Percentiles rank a stretch among this genome's conserved stretches.
phyloP scores from a whole-genome alignment of 495 filamentous ascomycete genomes.

The Aspergillus leporis region DNA sequence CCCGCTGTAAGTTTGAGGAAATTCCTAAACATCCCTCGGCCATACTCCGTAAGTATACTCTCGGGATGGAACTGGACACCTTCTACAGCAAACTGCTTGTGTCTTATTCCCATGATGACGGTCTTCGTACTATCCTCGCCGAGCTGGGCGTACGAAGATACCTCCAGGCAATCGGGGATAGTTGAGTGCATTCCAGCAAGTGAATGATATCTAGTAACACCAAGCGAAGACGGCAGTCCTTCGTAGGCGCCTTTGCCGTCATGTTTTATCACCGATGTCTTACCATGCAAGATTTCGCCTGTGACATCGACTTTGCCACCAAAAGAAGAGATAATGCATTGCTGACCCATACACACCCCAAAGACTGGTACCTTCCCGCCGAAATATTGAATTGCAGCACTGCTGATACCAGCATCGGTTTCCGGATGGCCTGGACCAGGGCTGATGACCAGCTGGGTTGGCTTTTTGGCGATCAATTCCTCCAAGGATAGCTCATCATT shows the following conservation, averaged over 20 bases:
- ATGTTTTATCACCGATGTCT: constrained; percentile 87
- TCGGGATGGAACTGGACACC: constrained; percentile 98
- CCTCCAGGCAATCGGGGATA: constrained; percentile 82
- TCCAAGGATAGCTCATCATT: constrained; percentile 90
- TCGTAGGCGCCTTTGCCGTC: constrained; percentile 87
- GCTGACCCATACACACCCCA: constrained; percentile 98
- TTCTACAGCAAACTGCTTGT: constrained; percentile 86
- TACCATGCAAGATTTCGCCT: constrained; percentile 95
- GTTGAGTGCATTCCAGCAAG: constrained; percentile 90
- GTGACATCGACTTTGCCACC: constrained; percentile 90
- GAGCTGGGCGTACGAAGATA: constrained; percentile 82
- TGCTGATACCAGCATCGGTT: constrained; percentile 89
- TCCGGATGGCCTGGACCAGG: constrained; percentile 91
- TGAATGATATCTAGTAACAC: constrained; percentile 94
- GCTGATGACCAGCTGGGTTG: constrained; percentile 92
- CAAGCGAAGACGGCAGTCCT: constrained; percentile 70
- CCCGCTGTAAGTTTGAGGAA: constrained; percentile 85
- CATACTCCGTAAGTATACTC: constrained; percentile 89
- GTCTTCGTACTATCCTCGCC: constrained; percentile 57
- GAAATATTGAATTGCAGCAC: constrained; percentile 86
- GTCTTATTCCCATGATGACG: constrained; percentile 95
- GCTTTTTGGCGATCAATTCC: constrained; percentile 75
- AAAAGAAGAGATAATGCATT: constrained; percentile 92
- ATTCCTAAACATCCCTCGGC: constrained; percentile 86
- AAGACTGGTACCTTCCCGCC: constrained; percentile 96